Base-by-base conservation (phyloP, 2,329 filamentous ascomycete species). In the Zymoseptoria ardabiliae region DNA sequence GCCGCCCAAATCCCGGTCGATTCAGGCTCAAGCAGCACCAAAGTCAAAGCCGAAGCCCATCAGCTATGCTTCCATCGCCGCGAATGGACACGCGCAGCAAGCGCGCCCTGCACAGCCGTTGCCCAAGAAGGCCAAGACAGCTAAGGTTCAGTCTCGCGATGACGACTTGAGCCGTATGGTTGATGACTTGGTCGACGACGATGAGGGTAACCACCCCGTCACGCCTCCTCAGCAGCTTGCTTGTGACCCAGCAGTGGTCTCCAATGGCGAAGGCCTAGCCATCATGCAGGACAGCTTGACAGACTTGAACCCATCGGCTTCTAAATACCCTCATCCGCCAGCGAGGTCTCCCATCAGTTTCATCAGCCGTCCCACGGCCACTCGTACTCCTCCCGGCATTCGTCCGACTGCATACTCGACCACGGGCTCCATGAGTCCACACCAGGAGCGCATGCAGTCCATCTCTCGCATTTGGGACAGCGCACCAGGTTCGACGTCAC, bases 121-220 rank as follows among this genome's bases (percentile, higher is more conserved):
- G 20, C 30, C 41, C n/a, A 51, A 60, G 35, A 61, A 64, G 45
- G 58, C 54, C 19, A 61, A 53, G 56, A 54, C 61, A 30, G 51
- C 50, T 28, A 63, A 62, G 53, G 45, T 54, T 30, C 58, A 60
- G 52, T 60, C 65, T 22, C 68, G 65, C 25, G 79, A 81, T 58
- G 74, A 73, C n/a, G 78, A 78, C 22, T 80, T 84, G 74, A 77
- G 77, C 61, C 77, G 76, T 9, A 85, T 85, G 82, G 82, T 85
- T 13, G 81, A 85, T 63, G 76, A 81, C 59, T 73, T 85, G 25
- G 75, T 85, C 54, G 75, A 76, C 23, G 72, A 75, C 50, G 76
- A 78, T 54, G 77, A 78, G 59, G 74, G 74, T 28, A 73, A 76
- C 60, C 71, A 77, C 25, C 77, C 77, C 3, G 74, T 76, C n/a